These are phyloP conservation scores for Helichrysum umbraculigerum DNA, from an alignment of 129 eudicot genomes.

Conservation along the genomic window DNA sequence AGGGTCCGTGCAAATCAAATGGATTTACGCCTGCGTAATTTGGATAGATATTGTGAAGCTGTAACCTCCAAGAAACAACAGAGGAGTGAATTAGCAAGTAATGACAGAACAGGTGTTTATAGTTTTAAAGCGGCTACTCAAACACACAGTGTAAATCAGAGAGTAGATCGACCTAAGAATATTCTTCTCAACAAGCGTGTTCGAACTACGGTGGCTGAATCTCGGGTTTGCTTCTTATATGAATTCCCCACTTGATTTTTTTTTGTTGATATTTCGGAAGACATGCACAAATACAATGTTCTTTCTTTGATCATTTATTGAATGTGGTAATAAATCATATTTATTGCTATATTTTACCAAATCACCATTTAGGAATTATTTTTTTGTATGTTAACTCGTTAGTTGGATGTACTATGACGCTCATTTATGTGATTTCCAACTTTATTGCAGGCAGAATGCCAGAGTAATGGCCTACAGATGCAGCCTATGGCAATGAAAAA, in stretches of 20 bases:
- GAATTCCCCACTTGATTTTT: conserved; percentile 14
- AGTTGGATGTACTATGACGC: conserved; percentile 8
- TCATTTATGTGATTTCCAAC: not conserved
- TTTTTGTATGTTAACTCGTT: conserved; percentile 9
- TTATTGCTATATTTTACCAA: not conserved
- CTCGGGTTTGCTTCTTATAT: conserved; percentile 57
- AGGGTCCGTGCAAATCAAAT: conserved; percentile 64
- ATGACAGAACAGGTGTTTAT: conserved; percentile 64
- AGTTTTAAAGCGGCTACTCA: conserved; percentile 62
- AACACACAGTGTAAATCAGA: conserved; percentile 45
- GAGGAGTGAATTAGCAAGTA: conserved; percentile 48
- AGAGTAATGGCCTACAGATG: conserved; percentile 48
- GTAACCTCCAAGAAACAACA: conserved; percentile 58
- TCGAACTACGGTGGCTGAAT: conserved; percentile 75
- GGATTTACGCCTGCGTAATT: conserved; percentile 56
- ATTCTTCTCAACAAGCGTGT: conserved; percentile 70
- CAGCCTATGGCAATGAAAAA: conserved; percentile 52
- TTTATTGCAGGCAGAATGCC: conserved; percentile 56
- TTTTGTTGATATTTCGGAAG: conserved; percentile 9
- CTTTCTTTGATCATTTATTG: conserved; percentile 6
- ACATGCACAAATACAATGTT: not conserved
- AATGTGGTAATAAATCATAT: conserved; percentile 14
- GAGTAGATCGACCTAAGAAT: conserved; percentile 69
- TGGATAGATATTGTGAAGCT: conserved; percentile 57
- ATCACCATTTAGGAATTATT: not conserved